Conservation (phyloP, 1,284 basidiomycete species). For the Cutaneotrichosporon mucoides region DNA sequence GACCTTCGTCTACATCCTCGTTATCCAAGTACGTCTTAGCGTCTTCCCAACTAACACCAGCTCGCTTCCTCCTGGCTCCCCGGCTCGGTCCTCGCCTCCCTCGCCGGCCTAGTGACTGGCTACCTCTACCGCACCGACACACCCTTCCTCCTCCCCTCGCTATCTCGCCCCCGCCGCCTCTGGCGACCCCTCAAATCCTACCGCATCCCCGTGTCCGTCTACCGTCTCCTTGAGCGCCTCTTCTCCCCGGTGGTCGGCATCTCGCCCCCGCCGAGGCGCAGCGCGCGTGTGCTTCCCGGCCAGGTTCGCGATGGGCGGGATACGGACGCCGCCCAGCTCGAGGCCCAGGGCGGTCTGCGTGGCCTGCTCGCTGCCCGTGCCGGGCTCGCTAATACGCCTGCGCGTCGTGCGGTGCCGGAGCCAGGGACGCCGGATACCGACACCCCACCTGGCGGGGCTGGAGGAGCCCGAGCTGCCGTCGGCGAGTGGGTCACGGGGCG, state of each 20-base stretch:
- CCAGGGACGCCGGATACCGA: constrained; percentile 2
- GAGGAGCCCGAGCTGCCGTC: constrained; percentile 55
- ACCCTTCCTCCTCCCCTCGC: constrained; percentile 47
- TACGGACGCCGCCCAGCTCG: neutral
- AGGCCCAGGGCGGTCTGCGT: constrained; percentile 36
- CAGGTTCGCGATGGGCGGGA: constrained; percentile 31
- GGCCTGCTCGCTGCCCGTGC: constrained; percentile 17
- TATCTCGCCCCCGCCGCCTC: constrained; percentile 28
- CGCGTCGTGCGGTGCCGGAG: neutral
- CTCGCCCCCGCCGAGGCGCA: constrained; percentile 56
- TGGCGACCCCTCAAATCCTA: constrained; percentile 59
- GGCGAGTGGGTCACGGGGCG: constrained; percentile 78
- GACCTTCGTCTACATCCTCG: constrained; percentile 63
- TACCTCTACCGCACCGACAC: constrained; percentile 74
- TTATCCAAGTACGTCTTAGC: constrained; percentile 54
- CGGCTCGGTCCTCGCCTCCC: constrained; percentile 59
- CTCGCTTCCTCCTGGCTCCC: constrained; percentile 65
- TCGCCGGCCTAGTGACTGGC: constrained; percentile 66
- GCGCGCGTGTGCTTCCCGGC: constrained; percentile 60
- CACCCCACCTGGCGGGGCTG: constrained; percentile 4
- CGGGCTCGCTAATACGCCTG: constrained; percentile 16
- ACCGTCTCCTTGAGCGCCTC: constrained; percentile 55
- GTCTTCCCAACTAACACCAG: no score
- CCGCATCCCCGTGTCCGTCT: constrained; percentile 61
- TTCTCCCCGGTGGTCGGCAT: constrained; percentile 64